Conservation (phyloP, 208 protist species). For the Jaenimonas drosophilae region DNA sequence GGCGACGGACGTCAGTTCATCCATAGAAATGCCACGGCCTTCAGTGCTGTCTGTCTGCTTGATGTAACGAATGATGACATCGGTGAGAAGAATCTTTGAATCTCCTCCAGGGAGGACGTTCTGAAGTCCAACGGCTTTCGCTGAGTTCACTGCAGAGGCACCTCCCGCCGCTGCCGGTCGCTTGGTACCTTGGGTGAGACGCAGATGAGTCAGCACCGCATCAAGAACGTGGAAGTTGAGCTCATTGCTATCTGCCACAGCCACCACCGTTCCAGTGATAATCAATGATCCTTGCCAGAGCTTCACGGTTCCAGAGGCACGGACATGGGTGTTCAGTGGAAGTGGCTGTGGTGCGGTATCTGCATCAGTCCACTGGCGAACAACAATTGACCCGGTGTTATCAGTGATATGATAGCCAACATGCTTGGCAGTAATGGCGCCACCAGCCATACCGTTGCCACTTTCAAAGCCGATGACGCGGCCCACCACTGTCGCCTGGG, state of each 20-base stretch:
- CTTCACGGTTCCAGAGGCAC: conserved; percentile 78
- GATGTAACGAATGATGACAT: conserved; percentile 66
- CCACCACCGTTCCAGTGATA: conserved; percentile 75
- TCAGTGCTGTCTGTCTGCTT: conserved; percentile 34
- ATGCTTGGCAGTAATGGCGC: conserved; percentile 80
- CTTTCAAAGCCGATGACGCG: conserved; percentile 77
- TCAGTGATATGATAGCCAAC: conserved; percentile 79
- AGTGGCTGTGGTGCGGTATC: conserved; percentile 50
- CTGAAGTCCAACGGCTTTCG: conserved; percentile 35
- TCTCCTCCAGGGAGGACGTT: conserved; percentile 67
- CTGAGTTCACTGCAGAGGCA: conserved; percentile 28
- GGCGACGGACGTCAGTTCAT: conserved; percentile 55
- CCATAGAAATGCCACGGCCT: conserved; percentile 62
- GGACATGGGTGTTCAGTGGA: conserved; percentile 69
- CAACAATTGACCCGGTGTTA: conserved; percentile 71
- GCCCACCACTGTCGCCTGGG: conserved; percentile 77
- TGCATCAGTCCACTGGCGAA: conserved; percentile 79
- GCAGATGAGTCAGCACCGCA: conserved; percentile 81
- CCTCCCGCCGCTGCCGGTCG: conserved; percentile 9
- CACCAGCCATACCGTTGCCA: conserved; percentile 26
- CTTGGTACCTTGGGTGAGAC: conserved; percentile 56
- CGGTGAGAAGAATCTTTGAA: conserved; percentile 59
- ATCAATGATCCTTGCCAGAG: conserved; percentile 76
- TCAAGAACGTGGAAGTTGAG: conserved; percentile 85
- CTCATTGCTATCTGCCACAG: conserved; percentile 83